These are phyloP conservation scores for Candida dubliniensis DNA, from an alignment of 1,139 yeast genomes.

Conservation along the genomic window DNA sequence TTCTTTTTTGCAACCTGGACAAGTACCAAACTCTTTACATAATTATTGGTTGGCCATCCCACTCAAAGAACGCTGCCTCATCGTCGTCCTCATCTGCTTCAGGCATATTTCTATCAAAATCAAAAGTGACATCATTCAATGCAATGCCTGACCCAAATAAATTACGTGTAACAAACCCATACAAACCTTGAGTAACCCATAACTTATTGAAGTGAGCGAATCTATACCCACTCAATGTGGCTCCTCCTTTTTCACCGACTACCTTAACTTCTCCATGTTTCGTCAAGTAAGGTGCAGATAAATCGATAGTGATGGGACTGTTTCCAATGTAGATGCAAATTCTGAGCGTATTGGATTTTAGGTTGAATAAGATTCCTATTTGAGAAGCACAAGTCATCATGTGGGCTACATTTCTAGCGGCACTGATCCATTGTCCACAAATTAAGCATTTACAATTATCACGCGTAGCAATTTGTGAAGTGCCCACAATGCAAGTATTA, in stretches of 20 bases:
- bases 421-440: conserved; percentile 27
- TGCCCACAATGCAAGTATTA: conserved; percentile 21
- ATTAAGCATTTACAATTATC: conserved; percentile 36
- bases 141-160: conserved; percentile 26
- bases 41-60: conserved; percentile 4
- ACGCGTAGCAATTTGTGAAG: conserved; percentile 25
- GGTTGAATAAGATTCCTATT: conserved; percentile 47
- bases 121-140: conserved; percentile 12
- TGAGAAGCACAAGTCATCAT: conserved; percentile 24
- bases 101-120: conserved; percentile 15
- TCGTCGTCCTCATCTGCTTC: conserved; percentile 20
- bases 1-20: conserved; percentile 17
- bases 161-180: conserved; percentile 36
- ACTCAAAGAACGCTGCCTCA: conserved; percentile 9
- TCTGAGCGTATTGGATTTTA: conserved; percentile 36
- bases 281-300: conserved; percentile 69
- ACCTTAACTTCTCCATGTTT: conserved; percentile 71
- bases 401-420: conserved; percentile 22
- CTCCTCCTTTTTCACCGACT: conserved; percentile 52
- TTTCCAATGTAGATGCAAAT: conserved; percentile 34
- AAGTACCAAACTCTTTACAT: background rate
- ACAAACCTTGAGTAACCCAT: conserved; percentile 59
- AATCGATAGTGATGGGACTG: conserved; percentile 29
- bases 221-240: conserved; percentile 51
- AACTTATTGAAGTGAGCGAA: conserved; percentile 55